Base-by-base conservation (phyloP, 2,329 filamentous ascomycete species). In the Talaromyces sp. region DNA sequence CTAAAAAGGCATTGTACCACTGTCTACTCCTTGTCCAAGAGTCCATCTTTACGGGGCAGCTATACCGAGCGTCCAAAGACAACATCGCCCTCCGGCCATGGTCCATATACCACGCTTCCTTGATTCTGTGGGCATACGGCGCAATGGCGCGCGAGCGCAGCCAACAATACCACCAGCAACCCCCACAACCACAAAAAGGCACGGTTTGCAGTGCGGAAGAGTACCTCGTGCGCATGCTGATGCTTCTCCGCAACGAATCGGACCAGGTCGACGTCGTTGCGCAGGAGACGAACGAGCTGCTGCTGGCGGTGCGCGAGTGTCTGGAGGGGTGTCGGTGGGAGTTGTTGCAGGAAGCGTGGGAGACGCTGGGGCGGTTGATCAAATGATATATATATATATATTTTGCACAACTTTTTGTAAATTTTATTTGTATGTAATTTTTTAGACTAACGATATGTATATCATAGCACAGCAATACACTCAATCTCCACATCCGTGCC, bases 401-500 rank as follows among this genome's bases (percentile, higher is more conserved):
- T 31, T 38, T 21, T 5, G 41, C n/a, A n/a, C n/a, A n/a, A n/a
- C n/a, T n/a, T n/a, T n/a, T n/a, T n/a, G n/a, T n/a, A n/a, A 27
- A 35, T 13, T 31, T 55, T 55, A 50, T 29, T 31, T 49, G 17
- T 21, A n/a, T 58, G 26, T 58, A 58, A 52, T 49, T 59, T 54
- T 55, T 54, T 24, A 17, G n/a, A 11, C 38, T 21, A 43, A 29
- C 27, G 38, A 38, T 17, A 14, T 2, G 14, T 13, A 32, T 9
- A 43, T 35, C 32, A 38, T 64, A 87, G 82, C 59, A 89, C 81
- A 60, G 91, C 91, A 80, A 95, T 89, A 73, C 87, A 90, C 83
- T 96, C 91, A 73, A 96, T 95, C 82, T 96, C 92, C 26, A 96
- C 87, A 62, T 91, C 87, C 49, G 92, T 91, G 60, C 87, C 87